Conservation (phyloP, 805 yeast species). For the Tetrapisispora namnaoensis region DNA sequence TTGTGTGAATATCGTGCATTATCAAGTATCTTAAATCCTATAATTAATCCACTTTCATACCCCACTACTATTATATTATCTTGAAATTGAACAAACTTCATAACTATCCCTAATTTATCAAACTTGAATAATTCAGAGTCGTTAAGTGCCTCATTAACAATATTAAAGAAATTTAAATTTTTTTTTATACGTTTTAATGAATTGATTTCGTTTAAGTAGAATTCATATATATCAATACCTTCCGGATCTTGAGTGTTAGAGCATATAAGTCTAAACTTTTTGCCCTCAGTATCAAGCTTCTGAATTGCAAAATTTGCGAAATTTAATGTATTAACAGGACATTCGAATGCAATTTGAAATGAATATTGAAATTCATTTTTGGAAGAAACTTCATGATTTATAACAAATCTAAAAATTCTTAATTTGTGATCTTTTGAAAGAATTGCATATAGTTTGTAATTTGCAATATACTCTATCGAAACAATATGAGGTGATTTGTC, state of each 20-base stretch:
- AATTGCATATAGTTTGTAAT: slow-evolving; percentile 8
- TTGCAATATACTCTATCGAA: slow-evolving; percentile 9
- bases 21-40: slow-evolving; percentile 16
- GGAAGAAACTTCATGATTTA: neutral
- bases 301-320: slow-evolving; percentile 22
- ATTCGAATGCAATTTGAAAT: neutral
- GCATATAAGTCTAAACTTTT: slow-evolving; percentile 15
- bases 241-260: slow-evolving; percentile 26
- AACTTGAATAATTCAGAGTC: slow-evolving; percentile 5
- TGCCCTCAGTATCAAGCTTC: neutral
- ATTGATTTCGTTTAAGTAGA: slow-evolving; percentile 10
- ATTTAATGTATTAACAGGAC: slow-evolving; percentile 27
- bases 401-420: slow-evolving; percentile 11
- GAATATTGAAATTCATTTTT: neutral
- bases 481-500: slow-evolving; percentile 11
- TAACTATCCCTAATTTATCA: slow-evolving; percentile 23
- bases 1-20: neutral
- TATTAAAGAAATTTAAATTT: slow-evolving; percentile 12
- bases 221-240: slow-evolving; percentile 20
- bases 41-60: slow-evolving; percentile 23
- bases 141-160: slow-evolving; percentile 5
- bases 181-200: slow-evolving; percentile 18
- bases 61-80: slow-evolving; percentile 17
- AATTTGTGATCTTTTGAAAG: slow-evolving; percentile 21
- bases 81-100: slow-evolving; percentile 14